Conservation (phyloP, 2,329 filamentous ascomycete genomes). For the Penicillium janthinellum region DNA sequence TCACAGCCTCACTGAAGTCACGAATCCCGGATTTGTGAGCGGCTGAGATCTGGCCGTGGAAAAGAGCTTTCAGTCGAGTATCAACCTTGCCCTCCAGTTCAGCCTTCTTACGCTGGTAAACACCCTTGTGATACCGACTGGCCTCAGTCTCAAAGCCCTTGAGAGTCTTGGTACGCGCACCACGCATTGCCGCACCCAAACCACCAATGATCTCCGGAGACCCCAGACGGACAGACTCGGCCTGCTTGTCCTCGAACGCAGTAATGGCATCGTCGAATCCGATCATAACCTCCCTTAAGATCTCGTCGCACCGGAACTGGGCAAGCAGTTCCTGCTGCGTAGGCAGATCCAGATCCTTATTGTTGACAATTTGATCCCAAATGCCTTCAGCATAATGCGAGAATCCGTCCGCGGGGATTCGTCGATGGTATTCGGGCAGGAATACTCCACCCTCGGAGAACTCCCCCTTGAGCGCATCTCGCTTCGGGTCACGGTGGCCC, state of each 20-base stretch:
- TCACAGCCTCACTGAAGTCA: conserved; percentile 84
- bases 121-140: conserved; percentile 93
- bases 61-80: conserved; percentile 81
- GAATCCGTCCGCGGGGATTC: conserved; percentile 97
- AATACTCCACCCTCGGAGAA: conserved; percentile 82
- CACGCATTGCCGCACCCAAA: conserved; percentile 72
- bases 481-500: conserved; percentile 71
- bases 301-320: conserved; percentile 97
- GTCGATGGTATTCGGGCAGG: conserved; percentile 88
- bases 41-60: conserved; percentile 82
- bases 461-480: conserved; percentile 62
- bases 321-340: conserved; percentile 96
- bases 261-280: conserved; percentile 78
- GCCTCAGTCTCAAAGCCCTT: conserved; percentile 88
- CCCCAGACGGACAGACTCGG: conserved; percentile 71
- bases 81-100: conserved; percentile 89
- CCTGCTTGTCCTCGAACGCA: conserved; percentile 85
- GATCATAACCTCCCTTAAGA: conserved; percentile 82
- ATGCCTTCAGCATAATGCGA: conserved; percentile 89
- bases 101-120: conserved; percentile 80
- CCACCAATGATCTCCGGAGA: conserved; percentile 71
- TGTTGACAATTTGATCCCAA: conserved; percentile 98
- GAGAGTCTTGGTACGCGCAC: conserved; percentile 71
- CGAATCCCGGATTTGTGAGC: conserved; percentile 85
- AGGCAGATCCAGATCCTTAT: conserved; percentile 95